phyloP scores from a whole-genome alignment of 257 asterid genomes.

The Solanum chiquidenum region DNA sequence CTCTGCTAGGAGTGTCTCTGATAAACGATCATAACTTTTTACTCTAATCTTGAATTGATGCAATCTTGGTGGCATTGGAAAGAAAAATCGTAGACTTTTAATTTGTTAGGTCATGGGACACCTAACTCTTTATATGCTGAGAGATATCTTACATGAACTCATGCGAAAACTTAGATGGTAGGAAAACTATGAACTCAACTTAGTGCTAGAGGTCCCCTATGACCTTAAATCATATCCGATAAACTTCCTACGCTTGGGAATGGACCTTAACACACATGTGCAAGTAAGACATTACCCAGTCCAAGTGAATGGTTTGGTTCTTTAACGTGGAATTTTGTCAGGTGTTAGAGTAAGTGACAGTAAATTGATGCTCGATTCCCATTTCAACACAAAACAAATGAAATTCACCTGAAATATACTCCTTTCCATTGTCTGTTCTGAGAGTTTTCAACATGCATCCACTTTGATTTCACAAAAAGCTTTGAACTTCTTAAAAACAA shows the following conservation, averaged over 20 bases:
- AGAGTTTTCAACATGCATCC: neutral
- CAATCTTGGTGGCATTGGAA: neutral
- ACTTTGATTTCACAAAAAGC: neutral
- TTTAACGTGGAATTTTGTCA: neutral
- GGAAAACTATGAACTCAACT: neutral
- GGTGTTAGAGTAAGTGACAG: neutral
- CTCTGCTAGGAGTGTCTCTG: neutral
- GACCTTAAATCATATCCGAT: neutral
- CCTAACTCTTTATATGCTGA: neutral
- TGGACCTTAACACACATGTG: neutral
- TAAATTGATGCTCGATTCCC: neutral
- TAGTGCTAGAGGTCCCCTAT: neutral
- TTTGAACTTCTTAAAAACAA: neutral
- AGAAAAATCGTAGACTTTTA: neutral
- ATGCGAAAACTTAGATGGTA: neutral
- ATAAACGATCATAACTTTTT: neutral
- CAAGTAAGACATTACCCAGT: neutral
- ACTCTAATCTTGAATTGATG: neutral
- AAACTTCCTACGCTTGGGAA: neutral
- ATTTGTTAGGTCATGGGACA: neutral
- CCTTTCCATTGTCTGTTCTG: neutral
- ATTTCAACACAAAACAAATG: neutral
- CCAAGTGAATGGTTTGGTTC: neutral
- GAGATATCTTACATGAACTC: neutral
- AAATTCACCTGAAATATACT: neutral